Evolutionary conservation across 148 eudicot species (phyloP), one percentile per base, ranked within the genome.

Genomic region (Limonium bicolor): DNA sequence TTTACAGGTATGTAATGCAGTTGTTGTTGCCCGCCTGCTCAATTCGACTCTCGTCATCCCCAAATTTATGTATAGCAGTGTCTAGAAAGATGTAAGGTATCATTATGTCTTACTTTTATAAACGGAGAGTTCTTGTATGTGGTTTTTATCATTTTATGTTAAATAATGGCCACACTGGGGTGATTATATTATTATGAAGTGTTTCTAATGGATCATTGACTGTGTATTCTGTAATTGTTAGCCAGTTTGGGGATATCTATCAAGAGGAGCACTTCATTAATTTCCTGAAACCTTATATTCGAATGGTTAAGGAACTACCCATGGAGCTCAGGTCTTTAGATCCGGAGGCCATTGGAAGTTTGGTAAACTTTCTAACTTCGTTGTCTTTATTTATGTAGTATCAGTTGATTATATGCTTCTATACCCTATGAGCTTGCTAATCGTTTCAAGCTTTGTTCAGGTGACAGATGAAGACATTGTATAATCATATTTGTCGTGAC

Each of bases 221-320:
- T 54, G 60, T 55, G 27, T 20, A 69, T 71, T 71, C 60, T 78
- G 48, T 67, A 63, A 66, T 72, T 70, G 71, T 66, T 81, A 92
- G 99, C 67, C 95, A 81, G 69, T 92, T 92, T 72, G 69, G 94
- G 74, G 99, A 85, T 71, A 85, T 92, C 74, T 92, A 92, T 72
- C 95, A 92, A 82, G 95, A 92, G 80, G 82, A 85, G 48, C 67
- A 78, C 62, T 92, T 92, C 60, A 76, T 81, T 62, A 66, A 73
- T 64, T 76, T 80, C 74, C 64, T 92, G 71, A 78, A 71, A 64
- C 86, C 94, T 50, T 95, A 92, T 64, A 78, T 92, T 38, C 80
- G 60, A 22, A 69, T 92, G 57, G 82, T 92, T 39, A 92, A 85
- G 73, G 78, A 73, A 58, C 82, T 85, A 25, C 95, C 99, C 13